These are phyloP conservation scores for Chaetomium tenue DNA, from an alignment of 495 filamentous ascomycete species.

Conservation along the genomic window DNA sequence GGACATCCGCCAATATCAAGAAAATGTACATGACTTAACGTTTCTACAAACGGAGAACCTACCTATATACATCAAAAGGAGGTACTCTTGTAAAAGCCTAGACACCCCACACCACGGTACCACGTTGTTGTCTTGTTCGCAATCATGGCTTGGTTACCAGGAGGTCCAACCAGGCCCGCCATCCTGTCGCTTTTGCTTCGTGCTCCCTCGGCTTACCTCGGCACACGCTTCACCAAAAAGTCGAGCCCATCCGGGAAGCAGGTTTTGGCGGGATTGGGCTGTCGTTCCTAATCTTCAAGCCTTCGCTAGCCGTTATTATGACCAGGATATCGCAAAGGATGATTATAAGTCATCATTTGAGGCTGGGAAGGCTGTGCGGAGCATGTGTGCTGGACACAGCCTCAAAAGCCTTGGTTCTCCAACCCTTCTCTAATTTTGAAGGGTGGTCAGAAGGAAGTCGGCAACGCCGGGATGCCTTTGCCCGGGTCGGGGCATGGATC, in stretches of 20 bases:
- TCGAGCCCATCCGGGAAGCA: slow-evolving; percentile 63
- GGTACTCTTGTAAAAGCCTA: too few relatives aligned
- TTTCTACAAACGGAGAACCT: too few relatives aligned
- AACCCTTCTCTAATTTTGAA: slow-evolving; percentile 79
- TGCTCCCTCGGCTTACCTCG: slow-evolving; percentile 30
- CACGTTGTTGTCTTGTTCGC: too few relatives aligned
- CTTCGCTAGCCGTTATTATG: slow-evolving; percentile 54
- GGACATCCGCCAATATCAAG: too few relatives aligned
- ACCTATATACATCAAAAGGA: too few relatives aligned
- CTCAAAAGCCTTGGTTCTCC: slow-evolving; percentile 68
- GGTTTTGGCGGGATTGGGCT: slow-evolving; percentile 74
- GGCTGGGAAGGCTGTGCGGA: slow-evolving; percentile 52
- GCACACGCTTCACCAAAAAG: slow-evolving; percentile 61
- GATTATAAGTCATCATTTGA: slow-evolving; percentile 57
- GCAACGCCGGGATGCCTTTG: slow-evolving; percentile 64
- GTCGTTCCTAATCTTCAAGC: slow-evolving; percentile 68
- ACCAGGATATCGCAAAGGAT: slow-evolving; percentile 50
- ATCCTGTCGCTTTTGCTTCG: slow-evolving; percentile 25
- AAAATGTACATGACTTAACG: too few relatives aligned
- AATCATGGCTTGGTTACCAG: not conserved
- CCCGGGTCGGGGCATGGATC: slow-evolving; percentile 66
- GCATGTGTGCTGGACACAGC: slow-evolving; percentile 50
- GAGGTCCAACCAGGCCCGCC: not conserved
- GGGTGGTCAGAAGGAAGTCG: slow-evolving; percentile 61
- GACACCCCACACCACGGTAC: too few relatives aligned